phyloP scores from a whole-genome alignment of 208 protist species.

The Leishmania major region DNA sequence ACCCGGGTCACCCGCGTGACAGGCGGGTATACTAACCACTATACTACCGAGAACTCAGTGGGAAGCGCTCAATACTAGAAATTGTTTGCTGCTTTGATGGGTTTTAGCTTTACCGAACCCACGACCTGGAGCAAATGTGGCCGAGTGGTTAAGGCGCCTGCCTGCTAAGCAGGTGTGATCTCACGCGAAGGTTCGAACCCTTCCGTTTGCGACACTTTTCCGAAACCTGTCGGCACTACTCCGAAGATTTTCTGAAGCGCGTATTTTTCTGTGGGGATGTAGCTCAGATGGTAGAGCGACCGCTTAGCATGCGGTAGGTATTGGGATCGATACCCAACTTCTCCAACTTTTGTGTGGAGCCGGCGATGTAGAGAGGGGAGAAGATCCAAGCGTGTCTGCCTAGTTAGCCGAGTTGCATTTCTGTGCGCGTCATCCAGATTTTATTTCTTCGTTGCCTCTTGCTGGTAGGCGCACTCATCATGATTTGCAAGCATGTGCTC shows the following conservation, averaged over 20 bases:
- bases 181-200: slow-evolving; percentile 92
- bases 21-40: slow-evolving; percentile 56
- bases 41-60: slow-evolving; percentile 43
- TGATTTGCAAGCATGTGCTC: not conserved
- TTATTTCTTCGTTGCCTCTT: not conserved
- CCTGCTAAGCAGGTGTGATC: slow-evolving; percentile 93
- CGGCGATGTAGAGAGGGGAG: not conserved
- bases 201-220: slow-evolving; percentile 85
- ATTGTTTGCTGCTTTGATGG: fast-evolving
- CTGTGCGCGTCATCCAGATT: not conserved
- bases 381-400: not conserved
- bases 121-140: slow-evolving; percentile 62
- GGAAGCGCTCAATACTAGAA: not conserved
- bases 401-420: not conserved
- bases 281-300: slow-evolving; percentile 94
- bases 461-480: not conserved
- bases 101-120: too few relatives aligned
- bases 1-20: slow-evolving; percentile 53
- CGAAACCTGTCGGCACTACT: not conserved
- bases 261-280: slow-evolving; percentile 19
- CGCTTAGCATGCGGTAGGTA: slow-evolving; percentile 94
- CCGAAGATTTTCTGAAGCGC: too few relatives aligned
- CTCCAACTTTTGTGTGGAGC: slow-evolving; percentile 62
- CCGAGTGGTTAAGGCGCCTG: slow-evolving; percentile 91
- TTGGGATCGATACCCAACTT: slow-evolving; percentile 95